phyloP scores from a whole-genome alignment of 306 rosid species.

The Cajanus cajan region DNA sequence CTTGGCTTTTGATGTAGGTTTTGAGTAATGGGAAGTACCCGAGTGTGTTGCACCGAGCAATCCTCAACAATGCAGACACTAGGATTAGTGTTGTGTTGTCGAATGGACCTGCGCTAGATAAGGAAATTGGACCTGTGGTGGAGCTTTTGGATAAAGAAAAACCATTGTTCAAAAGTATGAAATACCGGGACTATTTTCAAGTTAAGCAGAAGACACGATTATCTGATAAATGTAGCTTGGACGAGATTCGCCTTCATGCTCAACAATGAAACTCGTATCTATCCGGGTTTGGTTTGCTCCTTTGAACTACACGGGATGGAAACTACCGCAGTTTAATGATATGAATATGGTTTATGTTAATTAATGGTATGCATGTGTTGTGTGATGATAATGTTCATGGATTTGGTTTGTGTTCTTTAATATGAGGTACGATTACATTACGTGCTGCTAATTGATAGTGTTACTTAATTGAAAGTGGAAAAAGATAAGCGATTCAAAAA shows the following conservation, averaged over 20 bases:
- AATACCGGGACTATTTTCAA: constrained; percentile 30
- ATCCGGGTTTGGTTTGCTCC: too few relatives aligned
- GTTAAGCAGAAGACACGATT: constrained; percentile 29
- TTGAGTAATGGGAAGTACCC: constrained; percentile 49
- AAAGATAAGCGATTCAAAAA: too few relatives aligned
- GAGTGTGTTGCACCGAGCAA: constrained; percentile 45
- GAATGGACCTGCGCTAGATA: constrained; percentile 47
- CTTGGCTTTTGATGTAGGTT: constrained; percentile 16
- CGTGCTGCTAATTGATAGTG: too few relatives aligned
- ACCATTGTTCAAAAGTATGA: constrained; percentile 27
- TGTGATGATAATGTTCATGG: too few relatives aligned
- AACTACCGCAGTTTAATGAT: too few relatives aligned
- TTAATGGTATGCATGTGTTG: too few relatives aligned
- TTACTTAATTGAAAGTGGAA: too few relatives aligned
- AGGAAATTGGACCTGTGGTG: constrained; percentile 34
- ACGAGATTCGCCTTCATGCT: constrained; percentile 5
- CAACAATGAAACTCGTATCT: background rate
- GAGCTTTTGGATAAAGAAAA: constrained; percentile 39
- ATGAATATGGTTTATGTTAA: too few relatives aligned
- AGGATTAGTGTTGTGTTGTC: constrained; percentile 42
- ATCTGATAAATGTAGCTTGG: constrained; percentile 13
- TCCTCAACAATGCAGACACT: constrained; percentile 40
- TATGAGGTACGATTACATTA: too few relatives aligned
- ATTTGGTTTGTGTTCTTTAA: too few relatives aligned
- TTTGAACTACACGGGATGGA: too few relatives aligned